Conservation (phyloP, 768 basidiomycete genomes). For the Tulasnella sp. region DNA sequence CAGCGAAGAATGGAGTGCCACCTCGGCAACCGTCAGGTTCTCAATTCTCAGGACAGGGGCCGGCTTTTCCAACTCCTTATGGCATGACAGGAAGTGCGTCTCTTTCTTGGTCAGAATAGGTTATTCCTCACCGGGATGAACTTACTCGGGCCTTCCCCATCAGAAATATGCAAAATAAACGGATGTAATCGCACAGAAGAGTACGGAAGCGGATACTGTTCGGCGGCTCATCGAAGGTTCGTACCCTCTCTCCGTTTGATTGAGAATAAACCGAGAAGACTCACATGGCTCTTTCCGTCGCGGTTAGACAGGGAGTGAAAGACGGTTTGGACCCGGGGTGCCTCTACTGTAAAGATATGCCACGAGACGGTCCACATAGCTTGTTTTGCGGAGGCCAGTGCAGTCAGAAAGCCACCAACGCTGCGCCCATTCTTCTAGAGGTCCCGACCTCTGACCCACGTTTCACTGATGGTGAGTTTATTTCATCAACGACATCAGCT, state of each 20-base stretch:
- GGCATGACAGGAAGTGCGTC: neutral
- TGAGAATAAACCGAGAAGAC: neutral
- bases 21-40: neutral
- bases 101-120: neutral
- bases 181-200: neutral
- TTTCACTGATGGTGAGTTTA: constrained; percentile 1
- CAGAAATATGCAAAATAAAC: neutral
- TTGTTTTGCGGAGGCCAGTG: neutral
- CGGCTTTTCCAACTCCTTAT: neutral
- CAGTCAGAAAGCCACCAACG: neutral
- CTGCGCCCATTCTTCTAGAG: neutral
- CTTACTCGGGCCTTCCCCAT: neutral
- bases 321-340: neutral
- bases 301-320: neutral
- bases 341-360: neutral
- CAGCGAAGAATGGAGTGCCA: neutral
- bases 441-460: constrained; percentile 5
- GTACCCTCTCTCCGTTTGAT: neutral
- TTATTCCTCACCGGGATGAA: neutral
- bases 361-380: neutral
- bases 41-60: neutral
- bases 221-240: neutral
- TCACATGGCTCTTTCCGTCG: neutral
- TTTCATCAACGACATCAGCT: too few species aligned
- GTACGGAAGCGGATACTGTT: neutral